These are phyloP conservation scores for Teunomyces kruisii DNA, from an alignment of 805 yeast species.

Conservation along the genomic window DNA sequence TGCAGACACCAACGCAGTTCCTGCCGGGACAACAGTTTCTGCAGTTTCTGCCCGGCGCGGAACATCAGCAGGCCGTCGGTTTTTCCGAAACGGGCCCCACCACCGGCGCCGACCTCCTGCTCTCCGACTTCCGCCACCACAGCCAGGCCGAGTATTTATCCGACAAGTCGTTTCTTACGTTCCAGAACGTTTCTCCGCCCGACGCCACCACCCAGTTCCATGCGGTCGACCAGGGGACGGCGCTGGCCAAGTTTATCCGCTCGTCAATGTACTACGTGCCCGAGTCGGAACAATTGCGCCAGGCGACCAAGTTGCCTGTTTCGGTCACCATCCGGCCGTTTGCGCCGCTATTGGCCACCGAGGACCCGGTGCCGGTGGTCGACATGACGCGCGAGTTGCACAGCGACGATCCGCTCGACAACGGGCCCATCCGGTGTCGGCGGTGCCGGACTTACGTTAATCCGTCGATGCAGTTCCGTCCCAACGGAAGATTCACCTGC, in stretches of 20 bases:
- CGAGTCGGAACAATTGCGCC: slow-evolving; percentile 63
- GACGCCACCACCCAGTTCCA: slow-evolving; percentile 69
- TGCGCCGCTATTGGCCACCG: slow-evolving; percentile 54
- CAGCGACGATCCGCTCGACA: slow-evolving; percentile 26
- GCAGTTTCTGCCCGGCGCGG: slow-evolving; percentile 1
- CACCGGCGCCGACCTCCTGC: slow-evolving; percentile 6
- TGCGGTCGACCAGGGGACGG: slow-evolving; percentile 78
- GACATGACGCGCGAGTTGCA: slow-evolving; percentile 46
- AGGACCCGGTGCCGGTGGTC: slow-evolving; percentile 65
- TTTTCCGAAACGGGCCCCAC: neutral
- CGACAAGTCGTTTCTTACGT: slow-evolving; percentile 58
- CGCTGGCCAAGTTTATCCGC: slow-evolving; percentile 78
- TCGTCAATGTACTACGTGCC: slow-evolving; percentile 85
- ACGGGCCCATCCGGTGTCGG: slow-evolving; percentile 83
- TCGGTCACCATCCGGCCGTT: slow-evolving; percentile 84
- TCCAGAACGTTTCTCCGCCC: slow-evolving; percentile 81
- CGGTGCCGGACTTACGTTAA: slow-evolving; percentile 91
- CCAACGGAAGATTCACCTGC: slow-evolving; percentile 68
- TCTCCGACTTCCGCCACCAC: slow-evolving; percentile 16
- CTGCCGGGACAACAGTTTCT: neutral
- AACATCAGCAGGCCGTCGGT: neutral
- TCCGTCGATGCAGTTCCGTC: slow-evolving; percentile 71
- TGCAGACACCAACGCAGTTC: no score
- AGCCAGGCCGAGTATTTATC: slow-evolving; percentile 25
- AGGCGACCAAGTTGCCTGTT: slow-evolving; percentile 72